Percentiles rank a stretch among this genome's conserved stretches.
phyloP scores from a whole-genome alignment of 2,329 filamentous ascomycete genomes.

The Claviceps digitariae region DNA sequence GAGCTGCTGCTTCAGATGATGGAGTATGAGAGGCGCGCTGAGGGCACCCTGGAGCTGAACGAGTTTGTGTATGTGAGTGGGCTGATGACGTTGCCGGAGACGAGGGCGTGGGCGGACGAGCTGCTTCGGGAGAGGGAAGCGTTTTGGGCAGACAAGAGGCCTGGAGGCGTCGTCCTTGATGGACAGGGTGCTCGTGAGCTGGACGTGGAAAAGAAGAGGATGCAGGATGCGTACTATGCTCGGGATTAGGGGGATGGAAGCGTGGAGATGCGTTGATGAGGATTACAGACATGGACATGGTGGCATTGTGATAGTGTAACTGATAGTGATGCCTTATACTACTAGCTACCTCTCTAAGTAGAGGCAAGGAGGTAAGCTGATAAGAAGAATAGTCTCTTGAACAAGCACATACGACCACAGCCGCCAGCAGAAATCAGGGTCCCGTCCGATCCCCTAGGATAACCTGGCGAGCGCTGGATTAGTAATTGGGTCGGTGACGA shows the following conservation, averaged over 20 bases:
- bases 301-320: too few species aligned
- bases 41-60: constrained; percentile 57
- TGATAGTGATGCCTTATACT: background rate
- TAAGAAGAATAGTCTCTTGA: background rate
- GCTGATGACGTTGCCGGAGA: constrained; percentile 62
- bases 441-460: background rate
- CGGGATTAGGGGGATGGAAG: constrained; percentile 8
- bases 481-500: background rate
- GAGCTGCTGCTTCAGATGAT: constrained; percentile 91
- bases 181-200: constrained; percentile 25
- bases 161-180: constrained; percentile 30
- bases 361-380: background rate
- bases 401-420: background rate
- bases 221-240: constrained; percentile 38
- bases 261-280: background rate
- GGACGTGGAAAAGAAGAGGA: constrained; percentile 19
- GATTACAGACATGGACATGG: background rate
- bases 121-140: constrained; percentile 61
- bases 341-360: background rate
- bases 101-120: constrained; percentile 64
- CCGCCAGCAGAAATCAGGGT: background rate
- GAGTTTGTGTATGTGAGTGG: constrained; percentile 76
- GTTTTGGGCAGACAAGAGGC: constrained; percentile 49
- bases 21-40: constrained; percentile 72
- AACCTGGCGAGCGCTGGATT: background rate